Conservation (phyloP, 176 grass and related monocot species). For the Otatea glauca region DNA sequence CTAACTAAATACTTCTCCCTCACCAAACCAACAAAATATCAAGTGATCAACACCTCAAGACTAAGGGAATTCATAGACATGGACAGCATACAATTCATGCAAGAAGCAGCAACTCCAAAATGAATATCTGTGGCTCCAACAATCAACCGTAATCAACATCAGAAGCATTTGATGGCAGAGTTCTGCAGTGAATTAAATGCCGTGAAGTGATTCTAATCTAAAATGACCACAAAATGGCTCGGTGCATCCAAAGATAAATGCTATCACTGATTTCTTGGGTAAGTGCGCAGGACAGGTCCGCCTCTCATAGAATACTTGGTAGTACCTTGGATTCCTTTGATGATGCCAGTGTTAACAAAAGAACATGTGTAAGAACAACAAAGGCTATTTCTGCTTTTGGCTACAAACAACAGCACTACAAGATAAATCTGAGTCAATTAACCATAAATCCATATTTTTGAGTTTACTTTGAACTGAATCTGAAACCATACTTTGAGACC, state of each 20-base stretch:
- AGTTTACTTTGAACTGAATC: constrained; percentile 72
- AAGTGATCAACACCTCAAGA: constrained; percentile 20
- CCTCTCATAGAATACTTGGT: constrained; percentile 9
- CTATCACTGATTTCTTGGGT: constrained; percentile 19
- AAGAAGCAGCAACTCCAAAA: constrained; percentile 13
- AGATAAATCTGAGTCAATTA: constrained; percentile 79
- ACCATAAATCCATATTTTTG: constrained; percentile 66
- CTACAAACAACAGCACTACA: constrained; percentile 82
- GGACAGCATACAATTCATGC: neutral
- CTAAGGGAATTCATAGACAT: neutral
- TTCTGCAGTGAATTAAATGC: constrained; percentile 9
- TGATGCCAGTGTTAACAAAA: constrained; percentile 30
- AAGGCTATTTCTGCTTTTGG: constrained; percentile 38
- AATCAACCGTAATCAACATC: constrained; percentile 9
- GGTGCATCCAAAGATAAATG: constrained; percentile 12
- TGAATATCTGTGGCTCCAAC: neutral
- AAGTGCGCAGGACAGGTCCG: neutral
- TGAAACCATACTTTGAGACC: constrained; percentile 41
- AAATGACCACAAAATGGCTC: neutral
- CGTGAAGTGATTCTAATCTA: constrained; percentile 3
- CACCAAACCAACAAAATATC: constrained; percentile 23
- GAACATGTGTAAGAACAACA: constrained; percentile 22
- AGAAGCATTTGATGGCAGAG: constrained; percentile 3
- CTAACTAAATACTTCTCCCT: constrained; percentile 31
- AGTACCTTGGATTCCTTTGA: constrained; percentile 16